These are phyloP conservation scores for Syzygium aromaticum DNA, from an alignment of 345 rosid species.

Conservation along the genomic window DNA sequence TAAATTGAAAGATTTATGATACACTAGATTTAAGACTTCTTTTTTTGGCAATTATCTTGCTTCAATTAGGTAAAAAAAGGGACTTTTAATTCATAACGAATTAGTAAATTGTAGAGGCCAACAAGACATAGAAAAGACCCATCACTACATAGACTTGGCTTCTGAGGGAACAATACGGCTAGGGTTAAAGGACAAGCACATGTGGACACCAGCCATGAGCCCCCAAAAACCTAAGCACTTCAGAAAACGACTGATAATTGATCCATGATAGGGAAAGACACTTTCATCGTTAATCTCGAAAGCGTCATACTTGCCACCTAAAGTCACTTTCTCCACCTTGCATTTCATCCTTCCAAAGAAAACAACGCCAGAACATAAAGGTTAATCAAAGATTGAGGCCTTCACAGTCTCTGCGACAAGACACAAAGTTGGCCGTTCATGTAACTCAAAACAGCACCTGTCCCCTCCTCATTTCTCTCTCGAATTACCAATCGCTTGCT, in stretches of 20 bases:
- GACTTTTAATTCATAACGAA: not conserved
- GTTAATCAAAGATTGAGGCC: not conserved
- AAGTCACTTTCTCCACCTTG: not conserved
- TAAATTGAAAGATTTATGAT: not conserved
- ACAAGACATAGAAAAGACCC: not conserved
- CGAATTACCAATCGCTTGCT: conserved; percentile 5
- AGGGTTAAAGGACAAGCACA: not conserved
- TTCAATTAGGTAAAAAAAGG: not conserved
- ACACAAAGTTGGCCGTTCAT: conserved; percentile 22
- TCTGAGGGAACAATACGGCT: not conserved
- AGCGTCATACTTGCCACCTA: not conserved
- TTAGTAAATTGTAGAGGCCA: not conserved
- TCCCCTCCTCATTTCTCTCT: conserved; percentile 6
- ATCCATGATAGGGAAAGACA: conserved; percentile 48
- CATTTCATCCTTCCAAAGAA: conserved; percentile 10
- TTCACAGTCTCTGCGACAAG: conserved; percentile 12
- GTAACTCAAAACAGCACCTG: conserved; percentile 17
- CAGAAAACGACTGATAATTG: conserved; percentile 10
- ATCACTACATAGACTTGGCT: not conserved
- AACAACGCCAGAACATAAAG: not conserved
- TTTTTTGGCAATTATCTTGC: not conserved
- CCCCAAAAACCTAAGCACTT: not conserved
- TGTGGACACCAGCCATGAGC: not conserved
- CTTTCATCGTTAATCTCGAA: conserved; percentile 48
- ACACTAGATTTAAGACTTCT: accelerated